A percentile compares a stretch with the other conserved stretches of the same genome.
Conservation (phyloP, 805 yeast species). For the Torulaspora quercuum region DNA sequence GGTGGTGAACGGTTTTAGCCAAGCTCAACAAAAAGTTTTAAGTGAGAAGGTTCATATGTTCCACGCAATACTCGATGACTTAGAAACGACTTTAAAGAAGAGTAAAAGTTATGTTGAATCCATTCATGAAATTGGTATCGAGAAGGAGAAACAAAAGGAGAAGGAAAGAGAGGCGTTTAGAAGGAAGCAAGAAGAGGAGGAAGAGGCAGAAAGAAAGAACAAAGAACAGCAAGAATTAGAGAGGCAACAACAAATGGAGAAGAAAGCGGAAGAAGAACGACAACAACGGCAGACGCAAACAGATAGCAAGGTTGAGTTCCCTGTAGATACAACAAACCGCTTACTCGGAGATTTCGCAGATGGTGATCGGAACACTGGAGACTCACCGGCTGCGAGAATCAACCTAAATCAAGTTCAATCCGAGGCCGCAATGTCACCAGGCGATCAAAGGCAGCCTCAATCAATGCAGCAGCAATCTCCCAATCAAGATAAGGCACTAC, state of each 20-base stretch:
- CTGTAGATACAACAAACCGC: slow-evolving; percentile 16
- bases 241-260: slow-evolving; percentile 14
- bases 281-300: slow-evolving; percentile 10
- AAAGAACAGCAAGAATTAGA: slow-evolving; percentile 16
- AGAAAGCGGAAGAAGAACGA: slow-evolving; percentile 15
- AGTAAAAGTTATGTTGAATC: slow-evolving; percentile 32
- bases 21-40: slow-evolving; percentile 26
- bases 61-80: slow-evolving; percentile 33
- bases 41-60: slow-evolving; percentile 31
- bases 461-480: slow-evolving; percentile 11
- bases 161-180: slow-evolving; percentile 31
- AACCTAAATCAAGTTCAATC: slow-evolving; percentile 4
- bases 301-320: slow-evolving; percentile 16
- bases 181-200: slow-evolving; percentile 31
- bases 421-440: slow-evolving; percentile 5
- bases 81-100: slow-evolving; percentile 30
- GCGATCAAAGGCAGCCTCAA: slow-evolving; percentile 4
- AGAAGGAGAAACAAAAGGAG: slow-evolving; percentile 34
- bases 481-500: slow-evolving; percentile 20
- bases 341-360: slow-evolving; percentile 15
- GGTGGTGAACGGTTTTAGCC: slow-evolving; percentile 28
- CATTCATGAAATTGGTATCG: slow-evolving; percentile 28
- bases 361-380: slow-evolving; percentile 5
- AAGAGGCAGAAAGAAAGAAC: slow-evolving; percentile 19
- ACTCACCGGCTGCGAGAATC: slow-evolving; percentile 4